Conservation (phyloP, 257 asterid genomes). For the Solanum medicagineum region DNA sequence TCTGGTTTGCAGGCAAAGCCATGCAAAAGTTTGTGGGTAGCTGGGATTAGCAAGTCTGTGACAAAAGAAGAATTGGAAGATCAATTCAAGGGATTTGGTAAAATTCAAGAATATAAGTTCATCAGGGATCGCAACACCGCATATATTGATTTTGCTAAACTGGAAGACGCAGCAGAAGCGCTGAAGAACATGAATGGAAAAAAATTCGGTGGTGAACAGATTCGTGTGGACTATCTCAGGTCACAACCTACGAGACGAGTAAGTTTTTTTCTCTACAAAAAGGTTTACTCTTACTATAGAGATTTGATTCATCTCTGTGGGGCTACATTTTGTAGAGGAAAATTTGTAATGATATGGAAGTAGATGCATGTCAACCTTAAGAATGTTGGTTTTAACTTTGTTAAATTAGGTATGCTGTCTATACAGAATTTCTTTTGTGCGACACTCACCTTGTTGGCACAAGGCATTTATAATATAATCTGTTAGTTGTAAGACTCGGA, state of each 20-base stretch:
- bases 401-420: not conserved
- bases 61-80: conserved; percentile 78
- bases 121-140: conserved; percentile 79
- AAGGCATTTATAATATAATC: not conserved
- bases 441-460: not conserved
- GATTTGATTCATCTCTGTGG: not conserved
- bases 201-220: conserved; percentile 51
- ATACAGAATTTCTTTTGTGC: not conserved
- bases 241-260: conserved; percentile 80
- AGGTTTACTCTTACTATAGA: not conserved
- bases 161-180: conserved; percentile 87
- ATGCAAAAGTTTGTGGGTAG: conserved; percentile 90
- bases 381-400: not conserved
- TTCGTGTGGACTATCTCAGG: conserved; percentile 92
- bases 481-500: not conserved
- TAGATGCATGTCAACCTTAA: not conserved
- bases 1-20: conserved; percentile 75
- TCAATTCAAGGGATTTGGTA: conserved; percentile 69
- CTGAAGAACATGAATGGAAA: conserved; percentile 71
- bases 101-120: conserved; percentile 74
- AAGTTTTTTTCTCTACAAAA: conserved; percentile 18
- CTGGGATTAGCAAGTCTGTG: conserved; percentile 71
- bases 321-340: not conserved
- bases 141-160: conserved; percentile 51
- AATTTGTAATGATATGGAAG: not conserved